These are phyloP conservation scores for Arabis alpina DNA, from an alignment of 345 rosid genomes.

Conservation along the genomic window DNA sequence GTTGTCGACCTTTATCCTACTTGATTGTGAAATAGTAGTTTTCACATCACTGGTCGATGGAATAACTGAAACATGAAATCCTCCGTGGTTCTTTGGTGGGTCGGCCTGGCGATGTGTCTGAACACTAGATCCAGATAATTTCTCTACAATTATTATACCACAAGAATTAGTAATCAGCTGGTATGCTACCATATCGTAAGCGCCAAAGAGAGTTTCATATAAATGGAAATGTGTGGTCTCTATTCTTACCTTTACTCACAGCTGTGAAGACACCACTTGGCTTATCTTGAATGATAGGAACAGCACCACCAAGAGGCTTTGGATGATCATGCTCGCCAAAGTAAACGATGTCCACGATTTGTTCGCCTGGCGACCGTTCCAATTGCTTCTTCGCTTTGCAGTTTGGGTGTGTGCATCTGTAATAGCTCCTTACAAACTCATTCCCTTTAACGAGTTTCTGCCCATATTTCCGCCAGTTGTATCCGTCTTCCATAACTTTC, in stretches of 20 bases:
- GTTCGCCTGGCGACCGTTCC: conserved; percentile 74
- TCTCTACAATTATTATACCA: conserved; percentile 47
- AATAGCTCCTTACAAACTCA: conserved; percentile 91
- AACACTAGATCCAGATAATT: conserved; percentile 51
- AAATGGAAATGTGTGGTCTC: neutral
- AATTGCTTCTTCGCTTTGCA: conserved; percentile 91
- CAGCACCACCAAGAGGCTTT: conserved; percentile 52
- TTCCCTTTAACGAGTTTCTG: conserved; percentile 93
- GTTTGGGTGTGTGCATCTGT: conserved; percentile 77
- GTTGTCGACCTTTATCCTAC: conserved; percentile 50
- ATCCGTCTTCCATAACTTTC: conserved; percentile 83
- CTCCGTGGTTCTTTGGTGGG: conserved; percentile 41
- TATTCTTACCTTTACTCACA: conserved; percentile 55
- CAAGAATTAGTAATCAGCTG: conserved; percentile 20
- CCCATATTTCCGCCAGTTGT: conserved; percentile 93
- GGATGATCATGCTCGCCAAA: conserved; percentile 87
- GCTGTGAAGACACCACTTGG: conserved; percentile 44
- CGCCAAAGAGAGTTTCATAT: conserved; percentile 4
- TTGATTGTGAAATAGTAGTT: conserved; percentile 48
- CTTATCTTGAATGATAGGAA: conserved; percentile 58
- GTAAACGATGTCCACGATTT: conserved; percentile 62
- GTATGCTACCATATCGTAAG: conserved; percentile 19
- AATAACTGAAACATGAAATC: conserved; percentile 45
- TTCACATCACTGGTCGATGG: conserved; percentile 50
- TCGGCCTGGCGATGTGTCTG: conserved; percentile 45